Conservation (phyloP, 148 eudicot species). For the Vaccinium myrtillus region DNA sequence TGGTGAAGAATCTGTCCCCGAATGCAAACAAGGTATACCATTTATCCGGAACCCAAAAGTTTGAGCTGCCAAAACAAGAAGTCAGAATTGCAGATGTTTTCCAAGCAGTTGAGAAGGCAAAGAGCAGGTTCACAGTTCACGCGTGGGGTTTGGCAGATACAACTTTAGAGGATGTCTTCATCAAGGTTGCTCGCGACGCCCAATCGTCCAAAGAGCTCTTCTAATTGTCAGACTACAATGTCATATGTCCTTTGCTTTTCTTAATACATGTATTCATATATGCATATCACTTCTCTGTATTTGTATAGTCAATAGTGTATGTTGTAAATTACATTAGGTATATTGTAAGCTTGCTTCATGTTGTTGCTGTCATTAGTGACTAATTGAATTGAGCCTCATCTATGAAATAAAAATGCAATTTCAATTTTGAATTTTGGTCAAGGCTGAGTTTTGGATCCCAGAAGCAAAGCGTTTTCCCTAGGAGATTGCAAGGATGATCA, state of each 20-base stretch:
- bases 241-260: not conserved
- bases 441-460: too few species aligned
- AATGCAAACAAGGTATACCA: conserved; percentile 28
- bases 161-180: conserved; percentile 74
- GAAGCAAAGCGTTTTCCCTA: too few species aligned
- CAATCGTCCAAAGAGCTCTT: conserved; percentile 37
- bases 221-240: conserved; percentile 16
- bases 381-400: not conserved
- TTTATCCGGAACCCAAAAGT: conserved; percentile 53
- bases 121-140: conserved; percentile 50
- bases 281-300: not conserved
- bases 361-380: not conserved
- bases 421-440: not conserved
- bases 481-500: too few species aligned
- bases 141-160: conserved; percentile 81
- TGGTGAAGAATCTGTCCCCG: conserved; percentile 46
- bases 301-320: not conserved
- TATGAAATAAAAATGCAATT: not conserved
- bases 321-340: not conserved
- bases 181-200: conserved; percentile 60
- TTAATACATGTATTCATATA: not conserved
- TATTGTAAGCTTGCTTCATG: not conserved
- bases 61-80: conserved; percentile 65
- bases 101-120: conserved; percentile 55
- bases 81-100: conserved; percentile 54